Evolutionary conservation across 1,284 basidiomycete genomes (phyloP), one percentile per base, ranked within the genome.

Genomic region (Rhizopogon hawkerae): DNA sequence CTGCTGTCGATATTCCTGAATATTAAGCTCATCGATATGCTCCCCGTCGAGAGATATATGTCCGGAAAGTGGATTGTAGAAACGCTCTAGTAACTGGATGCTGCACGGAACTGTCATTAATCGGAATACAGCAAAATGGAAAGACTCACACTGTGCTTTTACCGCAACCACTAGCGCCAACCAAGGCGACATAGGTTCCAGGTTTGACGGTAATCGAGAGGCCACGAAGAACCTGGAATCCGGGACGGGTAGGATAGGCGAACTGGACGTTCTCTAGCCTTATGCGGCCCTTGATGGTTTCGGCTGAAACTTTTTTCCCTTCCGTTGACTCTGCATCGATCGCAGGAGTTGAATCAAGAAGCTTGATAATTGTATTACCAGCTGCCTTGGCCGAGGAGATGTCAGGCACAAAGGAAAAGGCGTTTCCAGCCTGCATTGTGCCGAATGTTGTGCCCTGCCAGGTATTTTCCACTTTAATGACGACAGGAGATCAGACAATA

Each of bases 381-480:
- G 91, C 84, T 24, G 83, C 80, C 60, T 81, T 83, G n/a, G 92
- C 91, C 3, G 86, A 87, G 3, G 86, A 89, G 49, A 93, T 80
- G 63, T 96, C 92, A 14, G 92, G 92, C 1, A 93, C 92, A 63
- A 90, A 95, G 16, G 80, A 80, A 74, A 95, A 94, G 24, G 93
- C 85, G 60, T 88, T 87, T 41, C 85, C 86, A 21, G 85, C 85
- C 63, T 89, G 84, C 53, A 86, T 84, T 24, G 83, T 72, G 54
- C 79, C 77, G 63, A 87, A 87, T 1, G 78, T 79, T 2, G 81
- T 78, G 54, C 72, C 74, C 83, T 84, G 55, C 1, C 11, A 7
- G 21, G 34, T 13, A 18, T 14, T n/a, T 21, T 38, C 61, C 9
- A 24, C 2, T 7, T 11, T 26, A 41, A 26, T 16, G 9, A 54